Percentiles rank a stretch among this genome's conserved stretches.
Evolutionary conservation across 202 grass and related monocot genomes (phyloP).

Genomic region (Digitaria exilis): DNA sequence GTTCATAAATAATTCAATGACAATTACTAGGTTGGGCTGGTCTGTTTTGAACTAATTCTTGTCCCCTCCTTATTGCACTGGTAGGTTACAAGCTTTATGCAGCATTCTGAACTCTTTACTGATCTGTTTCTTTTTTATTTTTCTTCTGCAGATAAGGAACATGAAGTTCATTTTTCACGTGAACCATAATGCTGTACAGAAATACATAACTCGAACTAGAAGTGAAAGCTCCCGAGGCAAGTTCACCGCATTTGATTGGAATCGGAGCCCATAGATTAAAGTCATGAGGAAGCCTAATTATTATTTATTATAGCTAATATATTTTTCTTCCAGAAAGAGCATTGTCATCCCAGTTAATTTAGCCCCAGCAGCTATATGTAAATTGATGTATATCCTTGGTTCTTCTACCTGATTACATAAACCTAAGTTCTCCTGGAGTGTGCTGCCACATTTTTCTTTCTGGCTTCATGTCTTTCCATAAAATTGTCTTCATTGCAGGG

Average conservation of each 20-base stretch:
- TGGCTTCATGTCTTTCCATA: neutral
- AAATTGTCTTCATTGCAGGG: neutral
- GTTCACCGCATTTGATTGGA: constrained; percentile 38
- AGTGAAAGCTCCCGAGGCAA: constrained; percentile 16
- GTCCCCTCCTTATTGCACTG: neutral
- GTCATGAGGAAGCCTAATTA: constrained; percentile 1
- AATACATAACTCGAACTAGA: constrained; percentile 19
- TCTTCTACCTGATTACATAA: neutral
- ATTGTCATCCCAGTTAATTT: neutral
- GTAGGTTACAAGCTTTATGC: neutral
- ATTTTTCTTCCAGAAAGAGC: neutral
- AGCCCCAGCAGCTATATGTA: neutral
- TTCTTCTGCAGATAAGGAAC: constrained; percentile 58
- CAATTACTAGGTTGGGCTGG: neutral
- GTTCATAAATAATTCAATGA: neutral
- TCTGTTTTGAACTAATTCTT: constrained; percentile 32
- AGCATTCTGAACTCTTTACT: neutral
- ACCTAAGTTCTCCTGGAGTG: neutral
- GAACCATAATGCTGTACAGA: constrained; percentile 58
- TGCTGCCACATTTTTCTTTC: neutral
- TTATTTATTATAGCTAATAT: constrained; percentile 2
- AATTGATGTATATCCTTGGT: constrained; percentile 8
- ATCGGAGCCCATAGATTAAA: constrained; percentile 39
- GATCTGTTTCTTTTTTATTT: neutral
- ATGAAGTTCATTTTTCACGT: constrained; percentile 80